A percentile compares a stretch with the other conserved stretches of the same genome.
phyloP scores from a whole-genome alignment of 176 grass and related monocot genomes.

The Echinochloa phyllopogon region DNA sequence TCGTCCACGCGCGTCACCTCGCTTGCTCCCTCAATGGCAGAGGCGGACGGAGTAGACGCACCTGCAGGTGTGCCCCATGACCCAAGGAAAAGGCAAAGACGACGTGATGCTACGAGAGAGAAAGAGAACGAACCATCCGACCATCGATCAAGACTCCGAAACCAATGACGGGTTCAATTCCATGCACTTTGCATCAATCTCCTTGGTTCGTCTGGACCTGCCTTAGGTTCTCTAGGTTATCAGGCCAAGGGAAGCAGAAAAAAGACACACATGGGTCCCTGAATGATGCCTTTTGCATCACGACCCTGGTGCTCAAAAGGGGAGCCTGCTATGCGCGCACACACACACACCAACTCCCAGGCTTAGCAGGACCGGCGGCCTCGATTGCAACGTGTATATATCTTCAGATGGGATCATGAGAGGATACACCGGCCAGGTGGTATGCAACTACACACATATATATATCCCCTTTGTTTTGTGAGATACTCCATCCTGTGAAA shows the following conservation, averaged over 20 bases:
- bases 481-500: too few relatives aligned
- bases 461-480: too few relatives aligned
- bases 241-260: background rate
- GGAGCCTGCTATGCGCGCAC: slow-evolving; percentile 1
- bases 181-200: background rate
- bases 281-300: slow-evolving; percentile 28
- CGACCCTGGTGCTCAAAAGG: background rate
- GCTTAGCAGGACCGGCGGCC: background rate
- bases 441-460: too few relatives aligned
- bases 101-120: slow-evolving; percentile 1
- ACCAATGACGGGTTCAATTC: background rate
- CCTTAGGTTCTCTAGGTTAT: background rate
- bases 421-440: too few relatives aligned
- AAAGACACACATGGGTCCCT: background rate
- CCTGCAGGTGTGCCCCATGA: background rate
- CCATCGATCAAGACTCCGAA: background rate
- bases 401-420: too few relatives aligned
- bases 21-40: background rate
- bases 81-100: background rate
- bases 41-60: background rate
- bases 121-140: background rate
- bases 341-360: background rate
- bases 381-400: background rate
- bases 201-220: background rate
- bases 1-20: slow-evolving; percentile 21